A percentile compares a stretch with the other conserved stretches of the same genome.
Evolutionary conservation across 139 green algal genomes (phyloP).

Genomic region (Zygnema circumcarinatum): DNA sequence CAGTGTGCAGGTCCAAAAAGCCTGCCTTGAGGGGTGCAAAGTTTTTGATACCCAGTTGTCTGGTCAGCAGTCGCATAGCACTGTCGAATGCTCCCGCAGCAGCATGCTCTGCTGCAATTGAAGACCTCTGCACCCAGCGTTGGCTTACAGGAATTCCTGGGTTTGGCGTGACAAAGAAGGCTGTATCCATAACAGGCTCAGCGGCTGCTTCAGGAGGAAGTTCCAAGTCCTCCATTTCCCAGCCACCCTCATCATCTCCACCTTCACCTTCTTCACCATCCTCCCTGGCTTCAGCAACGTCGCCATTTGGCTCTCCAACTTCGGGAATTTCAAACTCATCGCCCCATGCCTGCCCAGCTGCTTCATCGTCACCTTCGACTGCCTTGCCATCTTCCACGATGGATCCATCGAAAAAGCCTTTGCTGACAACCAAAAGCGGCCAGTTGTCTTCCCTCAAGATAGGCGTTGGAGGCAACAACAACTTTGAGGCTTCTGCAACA

Average conservation of each 20-base stretch:
- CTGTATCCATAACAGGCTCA: conserved; percentile 4
- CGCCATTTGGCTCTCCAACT: conserved; percentile 48
- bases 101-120: conserved; percentile 79
- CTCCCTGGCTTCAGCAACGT: conserved; percentile 56
- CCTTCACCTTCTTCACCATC: conserved; percentile 63
- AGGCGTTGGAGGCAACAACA: conserved; percentile 76
- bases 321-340: conserved; percentile 47
- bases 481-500: conserved; percentile 46
- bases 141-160: conserved; percentile 77
- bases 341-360: conserved; percentile 51
- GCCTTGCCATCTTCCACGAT: conserved; percentile 69
- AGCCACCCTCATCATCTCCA: conserved; percentile 83
- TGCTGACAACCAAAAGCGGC: conserved; percentile 95
- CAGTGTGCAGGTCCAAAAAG: conserved; percentile 85
- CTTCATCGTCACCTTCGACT: conserved; percentile 55
- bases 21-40: conserved; percentile 88
- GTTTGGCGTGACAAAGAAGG: conserved; percentile 80
- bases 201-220: conserved; percentile 70
- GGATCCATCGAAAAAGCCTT: conserved; percentile 95
- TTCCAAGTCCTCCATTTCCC: conserved; percentile 91
- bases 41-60: conserved; percentile 88
- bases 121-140: conserved; percentile 85
- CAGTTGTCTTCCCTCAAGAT: conserved; percentile 93
- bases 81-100: conserved; percentile 86
- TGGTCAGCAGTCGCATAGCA: conserved; percentile 92